These are phyloP conservation scores for Ophiostoma populinum DNA, from an alignment of 2,329 filamentous ascomycete genomes.

Conservation along the genomic window DNA sequence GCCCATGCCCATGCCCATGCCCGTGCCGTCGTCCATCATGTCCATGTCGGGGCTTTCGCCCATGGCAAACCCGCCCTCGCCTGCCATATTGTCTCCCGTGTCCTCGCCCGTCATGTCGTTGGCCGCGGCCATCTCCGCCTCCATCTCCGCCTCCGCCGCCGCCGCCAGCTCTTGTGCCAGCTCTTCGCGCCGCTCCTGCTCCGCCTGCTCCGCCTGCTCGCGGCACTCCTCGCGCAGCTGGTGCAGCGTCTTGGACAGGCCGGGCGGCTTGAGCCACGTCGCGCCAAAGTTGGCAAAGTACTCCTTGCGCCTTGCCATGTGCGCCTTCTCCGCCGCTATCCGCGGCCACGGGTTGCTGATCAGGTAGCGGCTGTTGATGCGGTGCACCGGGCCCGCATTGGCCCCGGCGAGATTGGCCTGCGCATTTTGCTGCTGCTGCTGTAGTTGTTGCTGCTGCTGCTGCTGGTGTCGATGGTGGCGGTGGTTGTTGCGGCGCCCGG, in stretches of 20 bases:
- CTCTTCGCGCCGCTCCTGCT: constrained; percentile 53
- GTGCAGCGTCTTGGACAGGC: constrained; percentile 74
- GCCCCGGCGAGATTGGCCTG: constrained; percentile 11
- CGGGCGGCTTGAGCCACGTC: constrained; percentile 79
- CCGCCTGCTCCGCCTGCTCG: constrained; percentile 73
- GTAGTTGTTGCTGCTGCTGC: constrained; percentile 11
- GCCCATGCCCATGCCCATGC: too few relatives aligned
- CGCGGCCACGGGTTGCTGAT: constrained; percentile 46
- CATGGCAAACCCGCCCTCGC: too few relatives aligned
- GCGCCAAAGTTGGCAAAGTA: constrained; percentile 79
- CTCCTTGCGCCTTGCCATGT: constrained; percentile 56
- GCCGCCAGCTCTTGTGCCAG: constrained; percentile 54
- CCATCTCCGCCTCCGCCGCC: constrained; percentile 4
- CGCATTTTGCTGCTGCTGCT: constrained; percentile 11
- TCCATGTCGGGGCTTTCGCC: constrained; percentile 19
- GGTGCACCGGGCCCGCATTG: constrained; percentile 13
- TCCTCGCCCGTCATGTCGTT: constrained; percentile 51
- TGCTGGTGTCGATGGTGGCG: constrained; percentile 9
- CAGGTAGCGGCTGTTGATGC: constrained; percentile 14
- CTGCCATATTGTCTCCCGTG: too few relatives aligned
- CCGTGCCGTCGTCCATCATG: constrained; percentile 25
- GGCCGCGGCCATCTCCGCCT: constrained; percentile 1
- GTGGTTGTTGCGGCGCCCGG: constrained; percentile 4
- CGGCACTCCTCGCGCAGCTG: constrained; percentile 78
- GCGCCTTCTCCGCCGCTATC: constrained; percentile 59